These are phyloP conservation scores for Xylariales sp. DNA, from an alignment of 2,329 filamentous ascomycete species.

Conservation along the genomic window DNA sequence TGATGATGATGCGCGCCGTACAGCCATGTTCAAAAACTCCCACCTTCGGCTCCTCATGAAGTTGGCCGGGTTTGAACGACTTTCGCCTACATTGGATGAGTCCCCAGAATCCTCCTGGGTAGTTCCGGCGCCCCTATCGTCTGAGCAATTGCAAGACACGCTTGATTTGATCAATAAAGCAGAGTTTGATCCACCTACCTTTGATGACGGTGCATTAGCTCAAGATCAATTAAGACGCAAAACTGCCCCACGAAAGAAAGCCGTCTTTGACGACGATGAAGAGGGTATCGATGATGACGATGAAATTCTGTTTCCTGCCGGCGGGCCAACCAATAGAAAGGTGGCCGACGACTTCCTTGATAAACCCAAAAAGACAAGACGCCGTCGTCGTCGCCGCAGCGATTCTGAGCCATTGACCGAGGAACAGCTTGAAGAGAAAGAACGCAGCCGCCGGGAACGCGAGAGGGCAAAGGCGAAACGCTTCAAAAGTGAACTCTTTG, in stretches of 20 bases:
- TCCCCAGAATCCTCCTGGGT: conserved; percentile 82
- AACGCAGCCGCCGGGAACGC: conserved; percentile 70
- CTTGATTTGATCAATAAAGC: conserved; percentile 80
- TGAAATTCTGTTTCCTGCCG: conserved; percentile 75
- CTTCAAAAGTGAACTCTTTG: conserved; percentile 86
- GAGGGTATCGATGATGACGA: conserved; percentile 67
- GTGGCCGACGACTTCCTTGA: conserved; percentile 63
- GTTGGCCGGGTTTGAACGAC: conserved; percentile 75
- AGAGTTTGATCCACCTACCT: conserved; percentile 80
- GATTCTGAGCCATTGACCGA: conserved; percentile 64
- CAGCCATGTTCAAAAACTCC: conserved; percentile 88
- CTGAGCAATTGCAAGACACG: conserved; percentile 73
- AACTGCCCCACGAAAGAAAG: conserved; percentile 63
- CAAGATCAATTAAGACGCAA: conserved; percentile 84
- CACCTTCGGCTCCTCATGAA: conserved; percentile 87
- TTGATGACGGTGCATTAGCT: conserved; percentile 79
- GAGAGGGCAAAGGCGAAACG: conserved; percentile 81
- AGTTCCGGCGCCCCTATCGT: conserved; percentile 73
- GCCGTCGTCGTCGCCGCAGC: conserved; percentile 63
- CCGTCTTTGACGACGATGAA: conserved; percentile 78
- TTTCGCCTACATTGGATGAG: conserved; percentile 69
- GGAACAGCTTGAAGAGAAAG: conserved; percentile 72
- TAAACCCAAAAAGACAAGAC: conserved; percentile 70
- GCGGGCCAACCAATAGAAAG: conserved; percentile 70
- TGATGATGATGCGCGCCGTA: conserved; percentile 73